phyloP scores from a whole-genome alignment of 225 moss, liverwort and hornwort genomes.

The Sphagnum tenellum region DNA sequence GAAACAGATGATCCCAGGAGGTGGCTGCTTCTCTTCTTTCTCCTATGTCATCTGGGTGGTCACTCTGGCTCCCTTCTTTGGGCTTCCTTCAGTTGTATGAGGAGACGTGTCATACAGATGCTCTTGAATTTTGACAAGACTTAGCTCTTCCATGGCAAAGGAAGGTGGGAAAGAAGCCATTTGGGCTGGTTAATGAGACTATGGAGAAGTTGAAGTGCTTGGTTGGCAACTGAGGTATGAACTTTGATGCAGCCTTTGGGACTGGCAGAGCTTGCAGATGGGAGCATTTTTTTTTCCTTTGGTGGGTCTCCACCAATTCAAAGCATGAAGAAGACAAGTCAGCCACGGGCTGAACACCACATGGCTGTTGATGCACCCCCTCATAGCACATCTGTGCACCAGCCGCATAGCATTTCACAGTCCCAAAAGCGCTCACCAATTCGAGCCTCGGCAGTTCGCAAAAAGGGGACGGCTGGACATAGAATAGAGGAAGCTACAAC shows the following conservation, averaged over 20 bases:
- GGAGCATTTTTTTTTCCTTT: slow-evolving; percentile 70
- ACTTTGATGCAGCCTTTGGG: slow-evolving; percentile 84
- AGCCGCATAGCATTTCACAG: slow-evolving; percentile 37
- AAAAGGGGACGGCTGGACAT: slow-evolving; percentile 7
- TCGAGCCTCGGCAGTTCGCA: slow-evolving; percentile 18
- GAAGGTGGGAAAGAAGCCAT: neutral
- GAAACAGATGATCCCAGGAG: too few species aligned
- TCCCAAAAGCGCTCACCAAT: slow-evolving; percentile 58
- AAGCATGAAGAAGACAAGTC: slow-evolving; percentile 11
- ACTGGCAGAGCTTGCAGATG: slow-evolving; percentile 93
- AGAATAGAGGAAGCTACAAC: slow-evolving; percentile 3
- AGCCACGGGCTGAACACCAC: slow-evolving; percentile 14
- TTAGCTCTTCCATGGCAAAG: too few species aligned
- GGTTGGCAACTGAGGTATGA: slow-evolving; percentile 49
- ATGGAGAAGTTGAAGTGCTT: neutral
- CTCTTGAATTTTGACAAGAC: too few species aligned
- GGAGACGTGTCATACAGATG: too few species aligned
- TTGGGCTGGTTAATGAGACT: neutral
- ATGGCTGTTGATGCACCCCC: slow-evolving; percentile 3
- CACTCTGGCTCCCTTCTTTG: too few species aligned
- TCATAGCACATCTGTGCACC: slow-evolving; percentile 5
- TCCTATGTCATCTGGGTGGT: too few species aligned
- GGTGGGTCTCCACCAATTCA: slow-evolving; percentile 27
- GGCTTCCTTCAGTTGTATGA: too few species aligned
- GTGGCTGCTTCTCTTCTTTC: too few species aligned